These are phyloP conservation scores for Arthrobotrys musiformis DNA, from an alignment of 2,329 filamentous ascomycete genomes.

Conservation along the genomic window DNA sequence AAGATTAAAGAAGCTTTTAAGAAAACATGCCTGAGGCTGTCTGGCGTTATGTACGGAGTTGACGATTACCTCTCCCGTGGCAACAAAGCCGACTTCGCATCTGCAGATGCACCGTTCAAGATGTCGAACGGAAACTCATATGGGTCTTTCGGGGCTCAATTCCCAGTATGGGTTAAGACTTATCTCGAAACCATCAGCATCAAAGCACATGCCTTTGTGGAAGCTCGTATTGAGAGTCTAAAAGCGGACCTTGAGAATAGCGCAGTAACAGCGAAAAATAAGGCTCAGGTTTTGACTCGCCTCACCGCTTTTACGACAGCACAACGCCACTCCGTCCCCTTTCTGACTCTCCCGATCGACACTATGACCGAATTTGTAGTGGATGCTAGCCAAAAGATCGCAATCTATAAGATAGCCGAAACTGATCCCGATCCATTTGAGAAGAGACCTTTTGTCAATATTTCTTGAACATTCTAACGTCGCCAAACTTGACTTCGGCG, in stretches of 20 bases:
- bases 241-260: slow-evolving; percentile 1
- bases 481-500: too few species aligned
- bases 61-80: slow-evolving; percentile 14
- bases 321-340: slow-evolving; percentile 2
- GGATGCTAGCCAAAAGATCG: slow-evolving; percentile 1
- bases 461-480: not conserved
- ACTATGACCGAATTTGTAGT: slow-evolving; percentile 19
- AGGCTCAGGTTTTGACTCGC: not conserved
- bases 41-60: slow-evolving; percentile 19
- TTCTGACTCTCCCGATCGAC: slow-evolving; percentile 6
- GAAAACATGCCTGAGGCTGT: slow-evolving; percentile 6
- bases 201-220: slow-evolving; percentile 12
- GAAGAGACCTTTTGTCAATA: slow-evolving; percentile 13
- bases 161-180: not conserved
- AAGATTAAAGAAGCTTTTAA: slow-evolving; percentile 1
- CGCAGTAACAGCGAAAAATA: not conserved
- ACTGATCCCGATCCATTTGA: slow-evolving; percentile 27
- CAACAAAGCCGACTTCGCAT: slow-evolving; percentile 15
- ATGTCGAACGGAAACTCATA: slow-evolving; percentile 13
- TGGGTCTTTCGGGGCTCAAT: slow-evolving; percentile 8
- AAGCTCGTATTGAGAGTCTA: not conserved
- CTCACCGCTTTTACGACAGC: slow-evolving; percentile 9
- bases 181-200: slow-evolving; percentile 2
- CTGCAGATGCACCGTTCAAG: not conserved
- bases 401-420: slow-evolving; percentile 10